phyloP scores from a whole-genome alignment of 306 rosid genomes.

The Lablab purpureus region DNA sequence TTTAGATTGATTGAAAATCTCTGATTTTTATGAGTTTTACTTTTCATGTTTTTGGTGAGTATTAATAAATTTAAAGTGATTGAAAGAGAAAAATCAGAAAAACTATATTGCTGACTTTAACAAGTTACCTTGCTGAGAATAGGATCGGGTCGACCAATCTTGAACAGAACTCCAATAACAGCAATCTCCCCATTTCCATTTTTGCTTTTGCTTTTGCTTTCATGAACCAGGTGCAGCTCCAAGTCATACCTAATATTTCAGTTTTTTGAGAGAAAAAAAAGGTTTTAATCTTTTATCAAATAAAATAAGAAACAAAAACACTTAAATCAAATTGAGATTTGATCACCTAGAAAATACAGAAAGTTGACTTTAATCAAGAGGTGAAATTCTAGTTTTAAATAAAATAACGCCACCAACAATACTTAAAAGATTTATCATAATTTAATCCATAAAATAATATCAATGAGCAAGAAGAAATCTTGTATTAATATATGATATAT shows the following conservation, averaged over 20 bases:
- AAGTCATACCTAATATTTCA: constrained; percentile 59
- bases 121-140: constrained; percentile 61
- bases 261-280: not conserved
- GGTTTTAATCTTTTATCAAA: not conserved
- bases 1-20: too few species aligned
- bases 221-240: constrained; percentile 84
- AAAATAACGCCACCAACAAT: not conserved
- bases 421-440: not conserved
- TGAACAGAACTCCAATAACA: constrained; percentile 64
- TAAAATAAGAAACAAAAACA: not conserved
- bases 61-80: too few species aligned
- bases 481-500: not conserved
- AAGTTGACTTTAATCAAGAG: too few species aligned
- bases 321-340: not conserved
- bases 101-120: too few species aligned
- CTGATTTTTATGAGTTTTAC: too few species aligned
- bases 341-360: too few species aligned
- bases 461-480: not conserved
- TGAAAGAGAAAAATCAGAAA: not conserved
- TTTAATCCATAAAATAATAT: not conserved
- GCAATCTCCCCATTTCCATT: constrained; percentile 47
- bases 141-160: constrained; percentile 61
- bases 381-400: too few species aligned
- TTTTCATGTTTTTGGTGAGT: too few species aligned
- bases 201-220: constrained; percentile 38